Evolutionary conservation across 2,329 filamentous ascomycete genomes (phyloP), one percentile per base, ranked within the genome.

Genomic region (Cladosporium sp.): DNA sequence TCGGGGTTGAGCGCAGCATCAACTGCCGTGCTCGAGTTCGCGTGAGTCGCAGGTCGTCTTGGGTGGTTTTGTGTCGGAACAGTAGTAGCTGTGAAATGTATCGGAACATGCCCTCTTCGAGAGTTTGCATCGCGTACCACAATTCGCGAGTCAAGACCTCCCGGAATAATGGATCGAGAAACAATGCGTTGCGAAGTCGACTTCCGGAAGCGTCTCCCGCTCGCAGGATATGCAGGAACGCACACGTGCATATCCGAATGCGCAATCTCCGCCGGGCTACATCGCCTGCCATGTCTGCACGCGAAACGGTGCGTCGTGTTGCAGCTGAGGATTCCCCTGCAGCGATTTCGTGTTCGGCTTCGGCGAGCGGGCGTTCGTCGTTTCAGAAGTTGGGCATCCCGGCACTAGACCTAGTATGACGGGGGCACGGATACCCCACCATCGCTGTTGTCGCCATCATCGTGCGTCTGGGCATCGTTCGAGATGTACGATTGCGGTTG

Each of bases 361-460:
- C 45, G 28, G 37, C 28, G 37, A 34, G 22, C 28, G 37, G 37
- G 37, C 42, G 40, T 48, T 42, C 39, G 32, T 56, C 42, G 42
- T 48, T 56, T 49, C 53, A 56, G 36, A 40, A 54, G 13, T 56
- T 49, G 34, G 39, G 37, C 17, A 45, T 44, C 51, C 51, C 51
- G 51, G 50, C 50, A 35, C 42, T 45, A 45, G 42, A 17, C 19
- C 40, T 60, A 62, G 45, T 65, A 65, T 24, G 61, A 55, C 8
- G 59, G 32, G 8, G 61, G 58, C 51, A 65, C 44, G n/a, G 59
- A 40, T 13, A 60, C 62, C 12, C 62, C 61, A 28, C 63, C 61
- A 35, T 62, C 59, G 45, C 60, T 62, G 34, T 60, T 62, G 13
- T 60, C 58, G 20, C 35, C 55, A n/a, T 61, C 60, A 15, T 61